phyloP scores from a whole-genome alignment of 2,329 filamentous ascomycete species.

The Penicillium griseofulvum region DNA sequence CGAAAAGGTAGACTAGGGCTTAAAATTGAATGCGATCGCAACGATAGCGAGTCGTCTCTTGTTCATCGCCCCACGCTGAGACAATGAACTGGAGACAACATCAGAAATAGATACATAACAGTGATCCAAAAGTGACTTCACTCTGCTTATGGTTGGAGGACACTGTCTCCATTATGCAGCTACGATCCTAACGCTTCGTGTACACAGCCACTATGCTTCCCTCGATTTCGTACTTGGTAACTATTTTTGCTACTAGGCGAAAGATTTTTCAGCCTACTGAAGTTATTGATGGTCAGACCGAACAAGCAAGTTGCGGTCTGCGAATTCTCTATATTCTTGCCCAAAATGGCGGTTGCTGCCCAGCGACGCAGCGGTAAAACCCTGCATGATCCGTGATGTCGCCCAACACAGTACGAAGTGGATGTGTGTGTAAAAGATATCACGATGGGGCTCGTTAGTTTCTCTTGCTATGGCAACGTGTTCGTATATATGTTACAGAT shows the following conservation, averaged over 20 bases:
- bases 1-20: slow-evolving; percentile 18
- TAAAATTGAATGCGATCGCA: slow-evolving; percentile 12
- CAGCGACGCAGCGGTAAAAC: slow-evolving; percentile 37
- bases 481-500: slow-evolving; percentile 1
- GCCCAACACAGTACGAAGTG: slow-evolving; percentile 25
- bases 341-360: slow-evolving; percentile 32
- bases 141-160: not conserved
- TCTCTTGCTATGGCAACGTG: slow-evolving; percentile 25
- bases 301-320: slow-evolving; percentile 29
- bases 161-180: slow-evolving; percentile 2
- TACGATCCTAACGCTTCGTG: slow-evolving; percentile 2
- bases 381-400: slow-evolving; percentile 25
- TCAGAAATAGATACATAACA: not conserved
- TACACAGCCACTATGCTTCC: not conserved
- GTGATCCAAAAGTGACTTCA: not conserved
- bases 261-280: not conserved
- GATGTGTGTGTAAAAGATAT: slow-evolving; percentile 16
- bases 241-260: slow-evolving; percentile 4
- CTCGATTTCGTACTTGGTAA: not conserved
- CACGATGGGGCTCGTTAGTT: slow-evolving; percentile 4
- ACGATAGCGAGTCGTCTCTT: slow-evolving; percentile 7
- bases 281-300: not conserved
- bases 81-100: slow-evolving; percentile 1
- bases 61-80: slow-evolving; percentile 8
- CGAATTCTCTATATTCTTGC: slow-evolving; percentile 18